A percentile compares a stretch with the other conserved stretches of the same genome.
phyloP scores from a whole-genome alignment of 140 eudicot species.

The Flaveria floridana region DNA sequence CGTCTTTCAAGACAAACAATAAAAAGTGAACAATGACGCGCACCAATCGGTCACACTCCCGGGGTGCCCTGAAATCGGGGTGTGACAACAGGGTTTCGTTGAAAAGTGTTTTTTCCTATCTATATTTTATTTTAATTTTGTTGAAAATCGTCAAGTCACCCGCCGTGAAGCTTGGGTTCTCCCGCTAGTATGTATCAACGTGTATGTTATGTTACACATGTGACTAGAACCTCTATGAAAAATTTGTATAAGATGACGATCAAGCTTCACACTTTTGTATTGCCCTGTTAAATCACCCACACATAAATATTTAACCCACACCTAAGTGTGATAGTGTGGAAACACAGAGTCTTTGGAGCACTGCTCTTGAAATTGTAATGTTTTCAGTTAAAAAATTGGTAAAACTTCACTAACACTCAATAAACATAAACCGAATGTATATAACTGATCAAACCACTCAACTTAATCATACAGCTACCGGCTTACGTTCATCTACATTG shows the following conservation, averaged over 20 bases:
- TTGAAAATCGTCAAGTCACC: no score
- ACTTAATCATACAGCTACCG: conserved; percentile 33
- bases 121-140: no score
- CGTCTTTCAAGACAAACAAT: no score
- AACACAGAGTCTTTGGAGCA: not conserved
- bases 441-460: conserved; percentile 20
- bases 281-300: not conserved
- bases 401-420: not conserved
- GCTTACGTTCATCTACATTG: conserved; percentile 34
- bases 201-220: not conserved
- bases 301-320: no score
- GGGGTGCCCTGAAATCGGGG: no score
- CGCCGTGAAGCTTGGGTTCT: no score
- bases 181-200: no score
- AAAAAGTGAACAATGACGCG: no score
- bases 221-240: not conserved
- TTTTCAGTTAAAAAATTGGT: not conserved
- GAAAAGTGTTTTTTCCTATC: no score
- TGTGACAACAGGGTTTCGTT: no score
- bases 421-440: conserved; percentile 19
- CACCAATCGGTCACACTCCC: no score
- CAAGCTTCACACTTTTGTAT: not conserved
- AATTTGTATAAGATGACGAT: not conserved
- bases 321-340: not conserved
- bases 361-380: not conserved